Evolutionary conservation across 148 eudicot species (phyloP).

Genomic region (Selenicereus undatus): DNA sequence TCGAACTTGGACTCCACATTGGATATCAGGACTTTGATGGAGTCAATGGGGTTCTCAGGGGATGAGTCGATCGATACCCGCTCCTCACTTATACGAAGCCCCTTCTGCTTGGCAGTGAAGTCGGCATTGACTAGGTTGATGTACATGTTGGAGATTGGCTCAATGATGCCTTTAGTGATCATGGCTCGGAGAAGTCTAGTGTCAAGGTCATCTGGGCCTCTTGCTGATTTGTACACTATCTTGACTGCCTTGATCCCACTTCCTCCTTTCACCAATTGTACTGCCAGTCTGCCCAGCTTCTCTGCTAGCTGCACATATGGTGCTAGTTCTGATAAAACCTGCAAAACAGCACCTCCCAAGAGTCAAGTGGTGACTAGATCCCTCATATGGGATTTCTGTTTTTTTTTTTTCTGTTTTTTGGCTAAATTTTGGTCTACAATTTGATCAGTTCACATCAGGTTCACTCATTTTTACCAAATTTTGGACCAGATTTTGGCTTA

Average conservation of each 20-base stretch:
- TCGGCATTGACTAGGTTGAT: conserved; percentile 91
- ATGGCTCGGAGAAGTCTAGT: conserved; percentile 86
- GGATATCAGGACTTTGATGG: conserved; percentile 61
- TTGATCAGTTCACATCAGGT: background rate
- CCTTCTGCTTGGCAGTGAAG: conserved; percentile 80
- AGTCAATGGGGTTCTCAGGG: conserved; percentile 57
- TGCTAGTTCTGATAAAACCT: conserved; percentile 78
- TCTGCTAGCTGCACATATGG: conserved; percentile 76
- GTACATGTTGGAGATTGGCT: conserved; percentile 73
- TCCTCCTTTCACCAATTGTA: conserved; percentile 79
- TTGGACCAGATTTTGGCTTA: background rate
- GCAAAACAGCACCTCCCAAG: conserved; percentile 3
- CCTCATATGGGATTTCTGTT: background rate
- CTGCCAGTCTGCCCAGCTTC: conserved; percentile 80
- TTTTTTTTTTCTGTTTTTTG: background rate
- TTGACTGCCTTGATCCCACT: conserved; percentile 68
- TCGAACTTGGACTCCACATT: conserved; percentile 60
- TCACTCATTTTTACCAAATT: background rate
- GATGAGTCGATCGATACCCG: conserved; percentile 44
- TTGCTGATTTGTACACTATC: conserved; percentile 59
- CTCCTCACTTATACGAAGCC: conserved; percentile 75
- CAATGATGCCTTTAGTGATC: conserved; percentile 87
- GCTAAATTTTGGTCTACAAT: background rate
- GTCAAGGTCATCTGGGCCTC: conserved; percentile 81
- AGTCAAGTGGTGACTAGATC: background rate